These are phyloP conservation scores for Solanum dulcamara DNA, from an alignment of 257 asterid species.

Conservation along the genomic window DNA sequence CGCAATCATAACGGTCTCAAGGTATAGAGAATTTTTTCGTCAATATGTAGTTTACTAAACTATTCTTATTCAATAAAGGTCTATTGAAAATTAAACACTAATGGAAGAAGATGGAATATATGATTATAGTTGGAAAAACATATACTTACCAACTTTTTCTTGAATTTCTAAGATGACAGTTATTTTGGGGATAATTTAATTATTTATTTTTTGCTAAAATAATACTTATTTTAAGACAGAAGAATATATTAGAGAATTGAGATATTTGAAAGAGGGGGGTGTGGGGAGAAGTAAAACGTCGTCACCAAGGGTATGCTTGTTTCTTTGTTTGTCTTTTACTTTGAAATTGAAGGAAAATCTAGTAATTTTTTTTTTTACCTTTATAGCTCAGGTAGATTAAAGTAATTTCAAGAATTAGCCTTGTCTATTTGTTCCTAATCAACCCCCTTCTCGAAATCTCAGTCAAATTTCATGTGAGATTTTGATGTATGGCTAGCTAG, in stretches of 20 bases:
- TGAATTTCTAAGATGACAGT: too few relatives aligned
- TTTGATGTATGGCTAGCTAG: not conserved
- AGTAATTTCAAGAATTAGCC: conserved; percentile 15
- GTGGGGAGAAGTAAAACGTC: conserved; percentile 60
- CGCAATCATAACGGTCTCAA: too few relatives aligned
- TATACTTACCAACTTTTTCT: too few relatives aligned
- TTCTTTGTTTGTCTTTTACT: conserved; percentile 46
- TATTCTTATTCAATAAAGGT: too few relatives aligned
- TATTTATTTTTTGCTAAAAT: too few relatives aligned
- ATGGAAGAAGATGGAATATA: too few relatives aligned
- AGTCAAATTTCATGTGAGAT: conserved; percentile 5
- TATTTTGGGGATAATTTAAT: too few relatives aligned
- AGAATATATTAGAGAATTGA: too few relatives aligned
- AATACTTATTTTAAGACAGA: too few relatives aligned
- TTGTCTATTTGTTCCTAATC: not conserved
- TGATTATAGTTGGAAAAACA: too few relatives aligned
- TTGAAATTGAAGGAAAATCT: not conserved
- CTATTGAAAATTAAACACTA: too few relatives aligned
- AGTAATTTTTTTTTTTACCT: not conserved
- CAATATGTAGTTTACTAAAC: too few relatives aligned
- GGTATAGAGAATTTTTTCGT: not conserved
- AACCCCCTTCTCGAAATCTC: not conserved
- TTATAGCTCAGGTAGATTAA: not conserved
- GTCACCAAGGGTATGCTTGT: conserved; percentile 62
- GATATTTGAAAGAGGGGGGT: conserved; percentile 10